Conservation (phyloP, 441 rosid species). For the Croton laevigatus region DNA sequence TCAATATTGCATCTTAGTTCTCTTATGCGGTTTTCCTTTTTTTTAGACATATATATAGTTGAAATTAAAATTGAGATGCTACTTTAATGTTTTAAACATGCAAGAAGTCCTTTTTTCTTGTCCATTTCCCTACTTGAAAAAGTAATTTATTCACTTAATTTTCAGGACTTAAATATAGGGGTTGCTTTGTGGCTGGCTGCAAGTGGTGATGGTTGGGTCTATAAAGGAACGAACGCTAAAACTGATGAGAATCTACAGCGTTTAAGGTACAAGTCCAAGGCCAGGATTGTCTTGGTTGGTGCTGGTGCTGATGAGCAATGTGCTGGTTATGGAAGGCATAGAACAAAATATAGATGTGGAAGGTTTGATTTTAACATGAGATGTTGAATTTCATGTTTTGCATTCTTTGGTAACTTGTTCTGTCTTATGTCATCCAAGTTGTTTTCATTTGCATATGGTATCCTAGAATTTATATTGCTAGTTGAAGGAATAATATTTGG, state of each 20-base stretch:
- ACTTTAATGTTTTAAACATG: neutral
- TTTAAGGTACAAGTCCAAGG: slow-evolving; percentile 50
- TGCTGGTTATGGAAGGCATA: slow-evolving; percentile 97
- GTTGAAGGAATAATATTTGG: neutral
- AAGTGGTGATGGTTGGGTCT: slow-evolving; percentile 72
- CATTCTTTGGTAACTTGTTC: neutral
- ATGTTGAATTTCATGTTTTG: neutral
- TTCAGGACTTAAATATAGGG: slow-evolving; percentile 92
- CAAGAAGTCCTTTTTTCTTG: slow-evolving; percentile 2
- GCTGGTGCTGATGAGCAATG: slow-evolving; percentile 98
- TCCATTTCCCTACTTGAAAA: slow-evolving; percentile 4
- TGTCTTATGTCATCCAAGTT: neutral
- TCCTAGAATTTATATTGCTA: neutral
- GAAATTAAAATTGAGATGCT: slow-evolving; percentile 12
- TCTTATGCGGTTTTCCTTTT: neutral
- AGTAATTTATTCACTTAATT: slow-evolving; percentile 11
- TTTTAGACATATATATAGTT: neutral
- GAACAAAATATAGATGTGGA: slow-evolving; percentile 71
- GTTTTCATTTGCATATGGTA: neutral
- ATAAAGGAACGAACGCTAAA: slow-evolving; percentile 29
- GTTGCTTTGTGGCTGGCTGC: slow-evolving; percentile 94
- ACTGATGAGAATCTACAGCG: slow-evolving; percentile 28
- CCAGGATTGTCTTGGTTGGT: slow-evolving; percentile 79
- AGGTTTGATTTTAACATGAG: slow-evolving; percentile 41
- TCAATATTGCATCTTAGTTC: neutral